These are phyloP conservation scores for Phytopythium montanum DNA, from an alignment of 352 stramenopile genomes.

Conservation along the genomic window DNA sequence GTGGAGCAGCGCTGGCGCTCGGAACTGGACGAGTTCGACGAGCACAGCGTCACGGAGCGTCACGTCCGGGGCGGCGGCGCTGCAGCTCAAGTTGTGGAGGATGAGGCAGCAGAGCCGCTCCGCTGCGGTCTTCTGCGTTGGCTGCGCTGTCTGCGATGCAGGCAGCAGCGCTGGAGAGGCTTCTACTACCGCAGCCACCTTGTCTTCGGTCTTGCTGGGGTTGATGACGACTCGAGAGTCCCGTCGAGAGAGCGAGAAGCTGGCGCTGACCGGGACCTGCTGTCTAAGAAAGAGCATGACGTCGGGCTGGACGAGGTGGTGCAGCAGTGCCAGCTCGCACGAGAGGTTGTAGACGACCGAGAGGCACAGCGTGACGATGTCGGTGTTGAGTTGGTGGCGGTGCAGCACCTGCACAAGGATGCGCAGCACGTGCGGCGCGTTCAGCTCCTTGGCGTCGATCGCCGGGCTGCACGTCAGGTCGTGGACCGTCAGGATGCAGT, in stretches of 20 bases:
- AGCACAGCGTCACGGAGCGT: conserved; percentile 21
- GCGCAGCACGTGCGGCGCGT: conserved; percentile 59
- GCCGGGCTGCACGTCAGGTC: conserved; percentile 60
- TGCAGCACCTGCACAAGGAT: conserved; percentile 65
- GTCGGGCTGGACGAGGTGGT: conserved; percentile 44
- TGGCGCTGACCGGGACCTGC: conserved; percentile 21
- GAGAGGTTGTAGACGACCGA: conserved; percentile 77
- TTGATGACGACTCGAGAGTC: neutral
- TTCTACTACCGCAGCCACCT: neutral
- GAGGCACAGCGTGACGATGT: conserved; percentile 64
- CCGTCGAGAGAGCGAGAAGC: neutral
- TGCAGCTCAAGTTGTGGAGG: conserved; percentile 74
- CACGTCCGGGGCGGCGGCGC: conserved; percentile 5
- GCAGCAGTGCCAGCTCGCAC: conserved; percentile 42
- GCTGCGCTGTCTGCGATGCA: neutral
- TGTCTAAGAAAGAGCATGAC: conserved; percentile 55
- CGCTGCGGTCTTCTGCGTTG: conserved; percentile 9
- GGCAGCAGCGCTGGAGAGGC: neutral
- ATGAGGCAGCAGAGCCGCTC: conserved; percentile 60
- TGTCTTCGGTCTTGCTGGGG: neutral
- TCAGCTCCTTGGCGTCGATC: conserved; percentile 45
- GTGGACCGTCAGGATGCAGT: conserved; percentile 74
- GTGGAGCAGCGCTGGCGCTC: conserved; percentile 35
- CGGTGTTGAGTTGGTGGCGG: conserved; percentile 35
- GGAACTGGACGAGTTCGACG: conserved; percentile 44